Conservation (phyloP, 495 filamentous ascomycete genomes). For the Thermothielavioides terrestris region DNA sequence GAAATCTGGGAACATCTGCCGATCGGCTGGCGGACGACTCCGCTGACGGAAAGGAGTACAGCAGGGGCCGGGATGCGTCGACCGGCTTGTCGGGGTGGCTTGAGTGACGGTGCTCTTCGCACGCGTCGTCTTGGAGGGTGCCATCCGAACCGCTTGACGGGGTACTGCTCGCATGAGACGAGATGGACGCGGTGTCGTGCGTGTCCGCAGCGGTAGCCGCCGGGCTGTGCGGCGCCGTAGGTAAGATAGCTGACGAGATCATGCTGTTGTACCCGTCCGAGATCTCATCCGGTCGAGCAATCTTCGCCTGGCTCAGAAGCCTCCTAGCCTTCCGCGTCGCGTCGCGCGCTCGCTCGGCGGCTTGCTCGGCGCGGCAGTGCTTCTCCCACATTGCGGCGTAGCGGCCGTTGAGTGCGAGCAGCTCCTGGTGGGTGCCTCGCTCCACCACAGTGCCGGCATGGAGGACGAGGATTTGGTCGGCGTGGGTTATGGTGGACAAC, state of each 20-base stretch:
- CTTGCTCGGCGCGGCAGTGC: slow-evolving; percentile 81
- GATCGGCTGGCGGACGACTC: slow-evolving; percentile 8
- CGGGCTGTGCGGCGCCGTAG: slow-evolving; percentile 16
- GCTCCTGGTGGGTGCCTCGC: slow-evolving; percentile 75
- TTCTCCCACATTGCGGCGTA: slow-evolving; percentile 96
- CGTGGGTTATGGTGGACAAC: slow-evolving; percentile 86
- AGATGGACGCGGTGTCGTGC: slow-evolving; percentile 15
- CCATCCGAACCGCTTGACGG: slow-evolving; percentile 19
- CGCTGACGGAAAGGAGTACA: slow-evolving; percentile 9
- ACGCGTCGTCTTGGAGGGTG: slow-evolving; percentile 21
- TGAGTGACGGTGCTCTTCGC: slow-evolving; percentile 1
- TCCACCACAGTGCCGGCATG: slow-evolving; percentile 77
- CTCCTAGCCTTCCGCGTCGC: slow-evolving; percentile 49
- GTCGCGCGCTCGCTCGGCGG: slow-evolving; percentile 60
- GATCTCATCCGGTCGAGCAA: slow-evolving; percentile 19
- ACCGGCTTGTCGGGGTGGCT: neutral
- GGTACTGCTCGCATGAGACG: slow-evolving; percentile 10
- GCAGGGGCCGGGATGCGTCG: slow-evolving; percentile 5
- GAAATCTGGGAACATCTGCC: slow-evolving; percentile 3
- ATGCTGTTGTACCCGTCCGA: slow-evolving; percentile 29
- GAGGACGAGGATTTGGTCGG: slow-evolving; percentile 91
- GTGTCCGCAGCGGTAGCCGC: neutral
- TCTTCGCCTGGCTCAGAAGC: slow-evolving; percentile 40
- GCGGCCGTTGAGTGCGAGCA: slow-evolving; percentile 65
- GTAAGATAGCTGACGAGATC: slow-evolving; percentile 25